These are phyloP conservation scores for Linnemannia hyalina DNA, from an alignment of 192 early-diverging fungal species.

Conservation along the genomic window DNA sequence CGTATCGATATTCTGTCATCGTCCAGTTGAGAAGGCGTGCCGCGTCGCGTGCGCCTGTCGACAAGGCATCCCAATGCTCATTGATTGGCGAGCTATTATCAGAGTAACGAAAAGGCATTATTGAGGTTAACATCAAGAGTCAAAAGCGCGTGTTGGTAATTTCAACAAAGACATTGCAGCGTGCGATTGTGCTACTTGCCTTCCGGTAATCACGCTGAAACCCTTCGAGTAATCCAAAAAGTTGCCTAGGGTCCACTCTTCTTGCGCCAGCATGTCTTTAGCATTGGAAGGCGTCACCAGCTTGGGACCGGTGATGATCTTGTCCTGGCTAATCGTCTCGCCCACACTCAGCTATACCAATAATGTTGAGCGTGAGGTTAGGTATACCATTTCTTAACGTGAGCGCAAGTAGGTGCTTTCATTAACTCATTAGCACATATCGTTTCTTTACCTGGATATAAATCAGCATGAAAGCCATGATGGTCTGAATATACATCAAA, in stretches of 20 bases:
- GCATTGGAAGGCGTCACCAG: constrained; percentile 30
- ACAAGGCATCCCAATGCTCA: constrained; percentile 34
- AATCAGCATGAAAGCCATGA: constrained; percentile 28
- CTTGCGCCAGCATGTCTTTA: constrained; percentile 35
- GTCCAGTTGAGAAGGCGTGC: constrained; percentile 36
- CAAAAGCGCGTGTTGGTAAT: background rate
- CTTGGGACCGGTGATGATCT: constrained; percentile 33
- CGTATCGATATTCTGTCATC: constrained; percentile 52
- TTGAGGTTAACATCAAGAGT: background rate
- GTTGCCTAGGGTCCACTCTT: constrained; percentile 8
- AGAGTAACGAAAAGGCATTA: too few species aligned
- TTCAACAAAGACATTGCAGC: background rate
- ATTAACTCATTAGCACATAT: background rate
- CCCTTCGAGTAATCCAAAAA: background rate
- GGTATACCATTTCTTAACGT: background rate
- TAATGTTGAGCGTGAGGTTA: background rate
- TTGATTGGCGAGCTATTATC: constrained; percentile 20
- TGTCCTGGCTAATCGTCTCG: constrained; percentile 27
- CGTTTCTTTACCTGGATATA: constrained; percentile 34
- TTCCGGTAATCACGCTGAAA: constrained; percentile 41
- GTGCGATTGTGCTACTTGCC: constrained; percentile 12
- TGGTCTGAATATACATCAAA: constrained; percentile 37
- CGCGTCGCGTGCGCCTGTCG: constrained; percentile 45
- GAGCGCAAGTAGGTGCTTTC: background rate
- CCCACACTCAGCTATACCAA: constrained; percentile 26